Percentiles rank a stretch among this genome's conserved stretches.
Evolutionary conservation across 179 eudicot species (phyloP).

Genomic region (Patellifolia procumbens): DNA sequence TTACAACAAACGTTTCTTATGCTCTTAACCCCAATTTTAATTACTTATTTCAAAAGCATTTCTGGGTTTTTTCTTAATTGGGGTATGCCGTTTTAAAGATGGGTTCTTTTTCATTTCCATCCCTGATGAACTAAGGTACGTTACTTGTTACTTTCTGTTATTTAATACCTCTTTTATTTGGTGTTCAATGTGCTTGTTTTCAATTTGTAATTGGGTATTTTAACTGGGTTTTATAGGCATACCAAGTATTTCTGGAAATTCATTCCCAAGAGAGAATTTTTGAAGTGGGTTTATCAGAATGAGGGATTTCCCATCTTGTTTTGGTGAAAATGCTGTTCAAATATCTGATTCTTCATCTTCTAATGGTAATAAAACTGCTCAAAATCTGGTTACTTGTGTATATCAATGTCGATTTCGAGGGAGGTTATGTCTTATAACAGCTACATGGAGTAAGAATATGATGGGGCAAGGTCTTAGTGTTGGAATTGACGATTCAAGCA

Average conservation of each 20-base stretch:
- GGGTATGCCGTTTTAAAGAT: conserved; percentile 19
- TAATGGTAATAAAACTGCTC: conserved; percentile 50
- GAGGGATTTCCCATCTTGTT: conserved; percentile 85
- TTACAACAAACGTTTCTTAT: conserved; percentile 24
- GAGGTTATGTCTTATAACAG: conserved; percentile 48
- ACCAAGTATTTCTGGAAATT: conserved; percentile 39
- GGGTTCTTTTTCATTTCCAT: conserved; percentile 23
- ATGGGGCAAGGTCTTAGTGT: conserved; percentile 78
- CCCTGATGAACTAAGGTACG: conserved; percentile 29
- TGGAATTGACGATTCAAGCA: conserved; percentile 57
- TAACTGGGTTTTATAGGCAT: conserved; percentile 35
- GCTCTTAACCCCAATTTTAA: conserved; percentile 16
- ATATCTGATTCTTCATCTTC: conserved; percentile 73
- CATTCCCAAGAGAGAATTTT: conserved; percentile 24
- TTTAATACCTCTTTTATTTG: background rate
- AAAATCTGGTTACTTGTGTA: conserved; percentile 70
- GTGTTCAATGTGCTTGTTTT: background rate
- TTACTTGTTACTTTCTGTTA: background rate
- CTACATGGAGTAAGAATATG: conserved; percentile 72
- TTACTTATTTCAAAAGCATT: conserved; percentile 8
- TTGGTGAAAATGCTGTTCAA: conserved; percentile 85
- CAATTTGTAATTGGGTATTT: background rate
- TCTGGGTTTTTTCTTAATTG: background rate
- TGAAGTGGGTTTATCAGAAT: conserved; percentile 31
- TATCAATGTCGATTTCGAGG: conserved; percentile 65